Base-by-base conservation (phyloP, 371 early-diverging fungal species). In the Mucor piriformis region DNA sequence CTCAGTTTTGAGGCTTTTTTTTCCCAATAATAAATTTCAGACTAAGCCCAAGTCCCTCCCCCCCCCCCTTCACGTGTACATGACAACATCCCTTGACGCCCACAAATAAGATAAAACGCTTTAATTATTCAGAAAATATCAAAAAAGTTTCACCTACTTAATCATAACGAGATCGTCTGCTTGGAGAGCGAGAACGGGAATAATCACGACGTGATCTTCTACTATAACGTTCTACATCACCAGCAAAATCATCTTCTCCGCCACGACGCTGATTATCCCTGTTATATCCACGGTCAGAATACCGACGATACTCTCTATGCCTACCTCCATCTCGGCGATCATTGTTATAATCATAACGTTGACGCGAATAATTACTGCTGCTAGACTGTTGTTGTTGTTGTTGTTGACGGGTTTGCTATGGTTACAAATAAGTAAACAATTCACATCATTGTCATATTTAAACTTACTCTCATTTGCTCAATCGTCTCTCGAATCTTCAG, bases 401-500 rank as follows among this genome's bases (percentile, higher is more conserved):
- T 27, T 56, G 57, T 47, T 69, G 62, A 12, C 63, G 62, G 12
- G 37, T 49, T 62, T 61, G 62, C 62, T 67, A 46, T 20, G 4
- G 13, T 13, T 10, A 48, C 6, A 5, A 12, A 12, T 50, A n/a
- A n/a, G n/a, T n/a, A n/a, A n/a, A n/a, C n/a, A n/a, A n/a, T n/a
- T n/a, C n/a, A n/a, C n/a, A n/a, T n/a, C n/a, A n/a, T n/a, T n/a
- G n/a, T n/a, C n/a, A 42, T 15, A 35, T 6, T 50, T n/a, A n/a
- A n/a, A 56, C 68, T 66, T 76, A 84, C 84, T 77, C 88, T 89
- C 76, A 81, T 81, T 59, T 89, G 86, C 46, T 91, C 89, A 51
- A 92, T 79, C 6, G 94, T 86, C 50, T 90, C 87, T 54, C 93
- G 84, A 35, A 95, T 91, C 64, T 84, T 89, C 15, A 86, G 72